phyloP scores from a whole-genome alignment of 257 asterid genomes.

The Linderniella brevidens region DNA sequence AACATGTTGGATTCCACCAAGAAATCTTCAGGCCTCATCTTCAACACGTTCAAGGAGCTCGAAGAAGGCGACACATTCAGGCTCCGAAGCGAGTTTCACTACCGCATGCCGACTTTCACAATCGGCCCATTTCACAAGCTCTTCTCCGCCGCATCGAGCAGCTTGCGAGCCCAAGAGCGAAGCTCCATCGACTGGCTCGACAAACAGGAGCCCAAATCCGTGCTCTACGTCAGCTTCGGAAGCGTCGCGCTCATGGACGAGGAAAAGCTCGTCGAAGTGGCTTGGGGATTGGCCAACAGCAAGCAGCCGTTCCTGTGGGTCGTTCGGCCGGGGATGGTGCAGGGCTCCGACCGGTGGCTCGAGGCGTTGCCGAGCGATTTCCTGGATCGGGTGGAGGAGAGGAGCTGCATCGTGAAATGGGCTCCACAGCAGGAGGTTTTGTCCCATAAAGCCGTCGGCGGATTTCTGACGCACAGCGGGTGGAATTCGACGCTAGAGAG shows the following conservation, averaged over 20 bases:
- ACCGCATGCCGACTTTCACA: slow-evolving; percentile 11
- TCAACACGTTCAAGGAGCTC: slow-evolving; percentile 19
- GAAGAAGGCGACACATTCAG: slow-evolving; percentile 11
- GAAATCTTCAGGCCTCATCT: slow-evolving; percentile 13
- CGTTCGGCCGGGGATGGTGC: slow-evolving; percentile 18
- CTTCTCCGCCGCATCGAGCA: slow-evolving; percentile 21
- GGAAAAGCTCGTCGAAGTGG: slow-evolving; percentile 18
- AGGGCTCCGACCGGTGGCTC: no score
- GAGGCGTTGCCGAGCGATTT: no score
- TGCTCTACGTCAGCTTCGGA: slow-evolving; percentile 7
- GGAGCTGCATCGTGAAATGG: no score
- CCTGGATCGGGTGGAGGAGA: no score
- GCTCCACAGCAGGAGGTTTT: no score
- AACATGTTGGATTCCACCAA: slow-evolving; percentile 14
- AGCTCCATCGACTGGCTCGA: slow-evolving; percentile 35
- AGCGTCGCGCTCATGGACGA: slow-evolving; percentile 20
- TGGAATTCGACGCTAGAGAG: no score
- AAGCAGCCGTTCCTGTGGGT: slow-evolving; percentile 33
- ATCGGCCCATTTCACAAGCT: slow-evolving; percentile 21
- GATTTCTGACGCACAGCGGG: no score
- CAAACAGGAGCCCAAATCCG: slow-evolving; percentile 19
- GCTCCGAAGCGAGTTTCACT: slow-evolving; percentile 7
- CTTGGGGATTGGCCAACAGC: slow-evolving; percentile 30
- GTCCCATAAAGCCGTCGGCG: no score
- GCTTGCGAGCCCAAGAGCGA: slow-evolving; percentile 18